Evolutionary conservation across 2,329 filamentous ascomycete species (phyloP), one percentile per base, ranked within the genome.

Genomic region (Diaporthe nobilis): DNA sequence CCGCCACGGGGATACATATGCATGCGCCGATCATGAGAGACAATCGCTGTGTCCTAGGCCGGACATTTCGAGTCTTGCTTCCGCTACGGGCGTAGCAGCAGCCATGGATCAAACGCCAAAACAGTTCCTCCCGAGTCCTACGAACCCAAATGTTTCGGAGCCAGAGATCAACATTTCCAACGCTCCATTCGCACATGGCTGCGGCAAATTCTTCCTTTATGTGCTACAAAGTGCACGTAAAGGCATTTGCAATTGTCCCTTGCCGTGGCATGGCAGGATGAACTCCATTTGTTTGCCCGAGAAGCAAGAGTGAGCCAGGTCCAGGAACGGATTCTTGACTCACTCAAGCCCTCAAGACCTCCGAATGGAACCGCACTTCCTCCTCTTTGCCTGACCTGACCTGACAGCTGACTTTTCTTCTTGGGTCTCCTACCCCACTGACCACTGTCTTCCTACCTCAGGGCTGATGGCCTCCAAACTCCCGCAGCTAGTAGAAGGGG

Each of bases 401-500:
- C 65, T 70, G 47, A 28, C 65, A 7, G 15, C 6, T 22, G 31
- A 28, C 39, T 49, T 13, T 22, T 22, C 34, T 42, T 31, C n/a
- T 25, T 4, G 22, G n/a, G 15, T n/a, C 5, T 55, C 49, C 65
- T 22, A 9, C 49, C 17, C 22, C 5, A 53, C 31, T 39, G 47
- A 55, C 13, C 37, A 39, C 22, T 20, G 31, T 25, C 34, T 20
- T 42, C 65, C 49, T 5, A 25, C n/a, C 49, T 42, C 49, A 42
- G 31, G 44, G 65, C 65, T 39, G 65, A 68, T 68, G 47, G 65
- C 65, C 65, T 68, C 65, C 65, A 55, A 70, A 34, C n/a, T 31
- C 28, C n/a, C 49, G 65, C 49, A 42, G 34, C 49, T 42, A 37
- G 34, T n/a, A 15, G 37, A 25, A 39, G 31, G 37, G 22, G 34